Percentiles rank a stretch among this genome's conserved stretches.
Evolutionary conservation across 1,284 basidiomycete genomes (phyloP).

Genomic region (Pyrrhoderma lamaoense): DNA sequence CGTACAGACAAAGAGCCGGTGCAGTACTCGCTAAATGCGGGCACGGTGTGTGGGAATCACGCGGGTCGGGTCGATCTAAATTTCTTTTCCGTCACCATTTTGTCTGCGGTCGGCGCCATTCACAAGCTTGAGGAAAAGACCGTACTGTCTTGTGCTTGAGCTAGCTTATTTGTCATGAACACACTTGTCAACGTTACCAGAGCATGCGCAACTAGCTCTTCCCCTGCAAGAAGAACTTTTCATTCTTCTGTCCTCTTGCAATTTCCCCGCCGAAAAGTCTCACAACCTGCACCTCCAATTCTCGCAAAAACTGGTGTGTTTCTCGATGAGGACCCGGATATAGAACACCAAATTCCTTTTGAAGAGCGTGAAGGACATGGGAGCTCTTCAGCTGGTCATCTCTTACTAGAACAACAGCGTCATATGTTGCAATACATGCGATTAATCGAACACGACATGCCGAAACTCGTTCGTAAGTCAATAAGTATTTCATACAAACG

Average conservation of each 20-base stretch:
- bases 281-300: slow-evolving; percentile 7
- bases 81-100: background rate
- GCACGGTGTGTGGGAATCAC: background rate
- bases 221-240: slow-evolving; percentile 2
- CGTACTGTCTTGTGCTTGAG: background rate
- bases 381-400: slow-evolving; percentile 58
- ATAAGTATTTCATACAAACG: too few relatives aligned
- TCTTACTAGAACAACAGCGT: slow-evolving; percentile 62
- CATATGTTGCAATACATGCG: slow-evolving; percentile 67
- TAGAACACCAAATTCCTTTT: slow-evolving; percentile 27
- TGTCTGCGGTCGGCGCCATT: too few relatives aligned
- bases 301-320: slow-evolving; percentile 15
- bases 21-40: slow-evolving; percentile 7
- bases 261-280: slow-evolving; percentile 10
- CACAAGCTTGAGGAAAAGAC: background rate
- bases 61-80: background rate
- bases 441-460: slow-evolving; percentile 79
- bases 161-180: too few relatives aligned
- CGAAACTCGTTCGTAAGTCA: slow-evolving; percentile 69
- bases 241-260: slow-evolving; percentile 4
- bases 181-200: too few relatives aligned
- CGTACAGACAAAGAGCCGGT: background rate
- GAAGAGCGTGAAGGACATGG: slow-evolving; percentile 47
- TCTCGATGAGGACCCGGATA: slow-evolving; percentile 12
- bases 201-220: too few relatives aligned